Base-by-base conservation (phyloP, 169 alveolate species). In the Plasmodium berghei region DNA sequence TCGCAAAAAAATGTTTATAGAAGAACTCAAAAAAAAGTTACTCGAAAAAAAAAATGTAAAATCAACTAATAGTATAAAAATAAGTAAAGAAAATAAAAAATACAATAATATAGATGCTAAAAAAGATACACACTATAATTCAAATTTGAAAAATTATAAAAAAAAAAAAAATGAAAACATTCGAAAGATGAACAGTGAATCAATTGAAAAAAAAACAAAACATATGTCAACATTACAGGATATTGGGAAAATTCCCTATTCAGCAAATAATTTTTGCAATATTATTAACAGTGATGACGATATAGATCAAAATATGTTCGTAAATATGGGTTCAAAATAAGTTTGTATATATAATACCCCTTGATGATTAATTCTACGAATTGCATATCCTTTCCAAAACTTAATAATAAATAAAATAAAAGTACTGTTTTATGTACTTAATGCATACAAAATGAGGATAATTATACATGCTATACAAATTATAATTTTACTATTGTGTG, bases 241-340 rank as follows among this genome's bases (percentile, higher is more conserved):
- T 9, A 14, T 61, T 16, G 58, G 40, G 16, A 67, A 55, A 42
- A n/a, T 69, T 20, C 90, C 72, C 10, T 83, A 67, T 59, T 55
- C 80, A 69, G 58, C 56, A 34, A 72, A 83, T 48, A 67, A 34
- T 16, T 67, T 83, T 18, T 83, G 61, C 72, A 83, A 83, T 69
- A 85, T 83, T 16, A 70, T 69, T 40, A 83, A 66, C 62, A 83
- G 90, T 61, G 90, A 83, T 9, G 90, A 83, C 6, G 90, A 83
- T 34, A 62, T 62, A 18, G 46, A 58, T 55, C 73, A 67, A 18
- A 62, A 67, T 12, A 34, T 83, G 71, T 83, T 83, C 73, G 28
- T 83, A 46, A 45, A 42, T 52, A 58, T 22, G 45, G 49, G 67
- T 5, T 67, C 55, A 54, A 67, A 49, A 83, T 42, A 9, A 45